Evolutionary conservation across 2,329 filamentous ascomycete species (phyloP), one percentile per base, ranked within the genome.

Genomic region (Trichoderma aggressivum): DNA sequence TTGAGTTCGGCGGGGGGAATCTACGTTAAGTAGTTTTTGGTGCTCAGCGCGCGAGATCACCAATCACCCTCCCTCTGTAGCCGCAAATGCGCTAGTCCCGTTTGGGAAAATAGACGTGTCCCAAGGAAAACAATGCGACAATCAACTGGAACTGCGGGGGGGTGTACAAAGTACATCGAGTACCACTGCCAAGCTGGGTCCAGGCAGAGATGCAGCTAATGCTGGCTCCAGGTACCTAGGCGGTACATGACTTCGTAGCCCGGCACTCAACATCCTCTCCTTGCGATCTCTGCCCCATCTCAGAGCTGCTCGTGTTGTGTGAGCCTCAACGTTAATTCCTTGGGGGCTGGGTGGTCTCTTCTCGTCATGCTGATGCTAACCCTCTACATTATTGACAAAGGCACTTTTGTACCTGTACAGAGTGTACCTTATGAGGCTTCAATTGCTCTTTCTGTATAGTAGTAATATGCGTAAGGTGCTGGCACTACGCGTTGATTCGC

Each of bases 21-120:
- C 79, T 79, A 80, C 80, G 79, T 86, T 87, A 87, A 87, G 85
- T 87, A 87, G 82, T 87, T 87, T 87, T 85, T 81, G 82, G 79
- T 83, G 83, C 79, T 80, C 79, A 75, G 74, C 74, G 76, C 79
- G 79, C 79, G 78, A 80, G 80, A 82, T 84, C 82, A 83, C 84
- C 82, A 84, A 87, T 87, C 85, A 87, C 84, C 77, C 78, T 76
- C 62, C 60, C 66, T 63, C 71, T 26, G 62, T 7, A 32, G 61
- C 43, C 47, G 12, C 28, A 32, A 16, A 5, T 28, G 53, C 60
- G 43, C 71, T 72, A 72, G 30, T 24, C 71, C 60, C 21, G 70
- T 77, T 75, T 74, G 71, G 79, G 76, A 79, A 80, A 81, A 77
- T 77, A 73, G 75, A 75, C 73, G 71, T 74, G 71, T 69, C 58